Percentiles rank a stretch among this genome's conserved stretches.
phyloP scores from a whole-genome alignment of 768 basidiomycete genomes.

The Exidia glandulosa region DNA sequence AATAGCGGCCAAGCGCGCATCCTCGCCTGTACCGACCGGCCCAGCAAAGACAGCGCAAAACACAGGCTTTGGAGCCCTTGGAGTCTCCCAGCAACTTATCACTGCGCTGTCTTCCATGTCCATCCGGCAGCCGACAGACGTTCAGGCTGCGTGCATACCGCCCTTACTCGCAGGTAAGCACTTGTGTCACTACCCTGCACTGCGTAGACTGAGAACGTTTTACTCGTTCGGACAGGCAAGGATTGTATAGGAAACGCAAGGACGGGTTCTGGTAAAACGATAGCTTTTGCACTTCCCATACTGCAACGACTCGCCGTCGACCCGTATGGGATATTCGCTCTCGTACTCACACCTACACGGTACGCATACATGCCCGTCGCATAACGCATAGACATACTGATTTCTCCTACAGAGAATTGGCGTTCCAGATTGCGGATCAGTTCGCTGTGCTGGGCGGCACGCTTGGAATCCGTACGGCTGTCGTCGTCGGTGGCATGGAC shows the following conservation, averaged over 20 bases:
- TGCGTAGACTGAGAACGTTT: no score
- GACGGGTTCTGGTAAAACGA: constrained; percentile 95
- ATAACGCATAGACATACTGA: neutral
- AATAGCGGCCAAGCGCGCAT: constrained; percentile 2
- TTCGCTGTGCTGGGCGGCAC: constrained; percentile 82
- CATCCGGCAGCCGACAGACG: constrained; percentile 72
- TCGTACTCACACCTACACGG: constrained; percentile 93
- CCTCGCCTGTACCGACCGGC: constrained; percentile 3
- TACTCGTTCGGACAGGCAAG: constrained; percentile 40
- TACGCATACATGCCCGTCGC: constrained; percentile 22
- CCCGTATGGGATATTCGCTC: constrained; percentile 89
- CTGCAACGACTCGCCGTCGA: constrained; percentile 78
- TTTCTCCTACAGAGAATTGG: constrained; percentile 62
- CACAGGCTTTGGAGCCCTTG: constrained; percentile 43
- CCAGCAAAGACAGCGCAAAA: constrained; percentile 6
- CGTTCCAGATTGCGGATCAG: constrained; percentile 95
- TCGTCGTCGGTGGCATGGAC: constrained; percentile 96
- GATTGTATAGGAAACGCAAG: constrained; percentile 98
- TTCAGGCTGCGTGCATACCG: constrained; percentile 86
- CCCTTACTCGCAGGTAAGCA: constrained; percentile 64
- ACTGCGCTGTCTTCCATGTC: constrained; percentile 69
- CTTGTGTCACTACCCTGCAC: no score
- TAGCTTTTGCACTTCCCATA: constrained; percentile 94
- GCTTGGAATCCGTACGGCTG: constrained; percentile 72
- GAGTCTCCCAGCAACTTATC: constrained; percentile 49